phyloP scores from a whole-genome alignment of 2,329 filamentous ascomycete species.

The Colletotrichum caudatum region DNA sequence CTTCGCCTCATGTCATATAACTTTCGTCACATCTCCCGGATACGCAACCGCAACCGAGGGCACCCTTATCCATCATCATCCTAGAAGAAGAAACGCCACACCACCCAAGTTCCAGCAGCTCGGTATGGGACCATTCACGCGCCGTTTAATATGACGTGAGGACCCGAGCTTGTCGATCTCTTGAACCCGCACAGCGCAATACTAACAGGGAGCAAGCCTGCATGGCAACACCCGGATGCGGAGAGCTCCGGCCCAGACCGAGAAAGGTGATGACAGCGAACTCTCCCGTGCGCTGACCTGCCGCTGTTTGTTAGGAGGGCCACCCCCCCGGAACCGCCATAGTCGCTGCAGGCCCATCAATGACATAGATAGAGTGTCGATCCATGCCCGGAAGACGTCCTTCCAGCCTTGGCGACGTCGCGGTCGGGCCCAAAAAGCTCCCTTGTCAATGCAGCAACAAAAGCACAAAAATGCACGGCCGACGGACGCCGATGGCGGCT shows the following conservation, averaged over 20 bases:
- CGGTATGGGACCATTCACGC: neutral
- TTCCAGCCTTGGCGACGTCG: conserved; percentile 31
- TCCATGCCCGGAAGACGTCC: neutral
- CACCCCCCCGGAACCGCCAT: neutral
- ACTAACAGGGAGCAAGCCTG: neutral
- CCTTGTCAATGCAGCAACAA: neutral
- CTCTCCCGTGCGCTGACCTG: neutral
- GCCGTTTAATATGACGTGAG: neutral
- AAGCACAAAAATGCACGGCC: neutral
- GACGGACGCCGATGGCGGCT: neutral
- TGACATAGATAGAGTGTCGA: conserved; percentile 23
- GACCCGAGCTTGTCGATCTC: neutral
- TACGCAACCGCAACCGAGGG: neutral
- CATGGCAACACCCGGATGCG: neutral
- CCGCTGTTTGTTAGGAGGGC: neutral
- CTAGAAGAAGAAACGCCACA: neutral
- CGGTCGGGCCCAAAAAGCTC: conserved; percentile 7
- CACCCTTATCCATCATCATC: neutral
- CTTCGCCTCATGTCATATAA: neutral
- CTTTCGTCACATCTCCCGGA: neutral
- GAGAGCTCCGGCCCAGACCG: neutral
- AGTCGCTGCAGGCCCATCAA: conserved; percentile 1
- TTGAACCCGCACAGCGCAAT: neutral
- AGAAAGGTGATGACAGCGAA: neutral
- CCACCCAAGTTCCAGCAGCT: neutral